phyloP scores from a whole-genome alignment of 2,329 filamentous ascomycete genomes.

The Dichotomopilus funicola region DNA sequence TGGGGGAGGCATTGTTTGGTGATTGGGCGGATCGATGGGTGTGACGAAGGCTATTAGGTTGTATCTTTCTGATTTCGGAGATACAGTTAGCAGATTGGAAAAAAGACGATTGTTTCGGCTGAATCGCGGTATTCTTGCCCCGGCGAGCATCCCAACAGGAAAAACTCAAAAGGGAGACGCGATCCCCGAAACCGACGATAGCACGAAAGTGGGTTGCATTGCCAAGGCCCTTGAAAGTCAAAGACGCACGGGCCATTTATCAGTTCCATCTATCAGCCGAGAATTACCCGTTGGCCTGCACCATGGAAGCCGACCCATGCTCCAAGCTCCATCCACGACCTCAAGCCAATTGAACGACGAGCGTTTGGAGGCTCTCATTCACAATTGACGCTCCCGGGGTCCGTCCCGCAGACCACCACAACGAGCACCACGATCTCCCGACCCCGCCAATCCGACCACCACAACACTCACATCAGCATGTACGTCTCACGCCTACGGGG shows the following conservation, averaged over 20 bases:
- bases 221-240: neutral
- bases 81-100: too few species aligned
- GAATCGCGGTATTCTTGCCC: too few species aligned
- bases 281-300: conserved; percentile 14
- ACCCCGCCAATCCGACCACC: neutral
- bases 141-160: too few species aligned
- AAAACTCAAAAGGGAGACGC: too few species aligned
- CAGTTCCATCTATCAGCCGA: conserved; percentile 6
- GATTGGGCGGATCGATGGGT: neutral
- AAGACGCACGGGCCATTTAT: neutral
- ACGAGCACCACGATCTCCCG: conserved; percentile 29
- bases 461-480: conserved; percentile 34
- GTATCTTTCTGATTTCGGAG: neutral
- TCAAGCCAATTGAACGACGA: neutral
- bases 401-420: conserved; percentile 7
- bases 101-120: too few species aligned
- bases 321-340: conserved; percentile 7
- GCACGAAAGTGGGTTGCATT: neutral
- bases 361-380: neutral
- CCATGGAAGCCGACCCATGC: neutral
- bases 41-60: neutral
- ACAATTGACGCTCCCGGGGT: conserved; percentile 11
- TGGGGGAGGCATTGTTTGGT: conserved; percentile 9
- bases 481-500: conserved; percentile 35
- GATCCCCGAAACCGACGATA: neutral